Evolutionary conservation across 352 stramenopile species (phyloP).

Genomic region (Phytophthora meadii): DNA sequence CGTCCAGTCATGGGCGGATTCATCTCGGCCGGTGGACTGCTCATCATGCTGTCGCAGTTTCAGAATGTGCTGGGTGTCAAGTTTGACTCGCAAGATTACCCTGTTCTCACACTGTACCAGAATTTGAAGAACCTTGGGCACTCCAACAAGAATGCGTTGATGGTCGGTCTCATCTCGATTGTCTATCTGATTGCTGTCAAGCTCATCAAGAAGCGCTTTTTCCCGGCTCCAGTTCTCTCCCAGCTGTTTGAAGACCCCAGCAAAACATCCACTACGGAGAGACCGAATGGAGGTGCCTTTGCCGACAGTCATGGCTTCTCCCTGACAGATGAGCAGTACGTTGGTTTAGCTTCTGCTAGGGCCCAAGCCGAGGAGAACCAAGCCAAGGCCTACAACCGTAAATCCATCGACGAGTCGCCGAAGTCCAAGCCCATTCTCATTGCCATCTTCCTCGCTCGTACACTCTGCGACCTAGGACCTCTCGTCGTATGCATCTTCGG

Average conservation of each 20-base stretch:
- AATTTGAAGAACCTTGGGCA: constrained; percentile 62
- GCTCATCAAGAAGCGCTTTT: constrained; percentile 46
- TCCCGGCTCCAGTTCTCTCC: constrained; percentile 35
- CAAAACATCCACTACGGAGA: constrained; percentile 23
- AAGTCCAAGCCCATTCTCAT: constrained; percentile 31
- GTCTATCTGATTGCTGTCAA: constrained; percentile 52
- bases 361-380: constrained; percentile 7
- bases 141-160: constrained; percentile 74
- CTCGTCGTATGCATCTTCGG: constrained; percentile 77
- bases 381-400: constrained; percentile 13
- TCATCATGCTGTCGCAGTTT: constrained; percentile 92
- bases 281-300: constrained; percentile 1
- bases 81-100: constrained; percentile 49
- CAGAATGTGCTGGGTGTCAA: constrained; percentile 82
- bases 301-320: constrained; percentile 48
- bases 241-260: constrained; percentile 14
- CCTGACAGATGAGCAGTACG: constrained; percentile 53
- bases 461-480: constrained; percentile 55
- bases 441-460: constrained; percentile 42
- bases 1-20: constrained; percentile 92
- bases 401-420: constrained; percentile 17
- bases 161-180: constrained; percentile 66
- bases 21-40: constrained; percentile 80
- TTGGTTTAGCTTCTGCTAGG: constrained; percentile 9
- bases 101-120: constrained; percentile 63